These are phyloP conservation scores for Aeschynomene evenia DNA, from an alignment of 306 rosid species.

Conservation along the genomic window DNA sequence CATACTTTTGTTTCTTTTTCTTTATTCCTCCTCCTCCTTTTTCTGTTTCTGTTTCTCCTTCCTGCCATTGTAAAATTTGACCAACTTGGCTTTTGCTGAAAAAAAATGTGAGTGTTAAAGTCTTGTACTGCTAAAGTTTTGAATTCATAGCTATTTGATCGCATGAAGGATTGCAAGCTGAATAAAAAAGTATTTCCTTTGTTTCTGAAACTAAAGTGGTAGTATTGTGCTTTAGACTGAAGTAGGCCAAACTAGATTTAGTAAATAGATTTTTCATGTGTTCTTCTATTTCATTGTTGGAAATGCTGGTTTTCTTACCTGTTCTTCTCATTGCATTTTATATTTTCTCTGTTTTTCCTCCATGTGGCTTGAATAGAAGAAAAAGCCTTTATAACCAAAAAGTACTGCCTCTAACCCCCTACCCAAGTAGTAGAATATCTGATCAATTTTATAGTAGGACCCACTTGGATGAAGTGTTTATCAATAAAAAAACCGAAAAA, in stretches of 20 bases:
- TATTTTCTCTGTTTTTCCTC: no score
- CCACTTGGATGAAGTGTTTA: no score
- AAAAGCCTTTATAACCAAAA: no score
- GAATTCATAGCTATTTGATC: slow-evolving; percentile 2
- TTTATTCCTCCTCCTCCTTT: neutral
- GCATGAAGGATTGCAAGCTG: slow-evolving; percentile 17
- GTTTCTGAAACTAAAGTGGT: neutral
- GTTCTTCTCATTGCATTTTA: neutral
- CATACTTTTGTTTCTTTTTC: neutral
- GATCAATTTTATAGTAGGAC: no score
- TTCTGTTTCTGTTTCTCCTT: neutral
- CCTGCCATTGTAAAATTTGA: neutral
- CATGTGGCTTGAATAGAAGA: no score
- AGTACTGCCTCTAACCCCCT: no score
- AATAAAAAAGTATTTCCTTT: neutral
- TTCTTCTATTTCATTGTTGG: neutral
- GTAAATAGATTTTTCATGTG: no score
- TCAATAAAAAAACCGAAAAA: no score
- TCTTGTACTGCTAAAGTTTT: slow-evolving; percentile 1
- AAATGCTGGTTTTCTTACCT: neutral
- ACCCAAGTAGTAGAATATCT: no score
- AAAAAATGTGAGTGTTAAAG: neutral
- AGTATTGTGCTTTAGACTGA: neutral
- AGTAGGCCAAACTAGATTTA: slow-evolving; percentile 15
- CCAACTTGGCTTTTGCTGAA: neutral